Evolutionary conservation across 306 rosid species (phyloP).

Genomic region (Dryas alaskensis): DNA sequence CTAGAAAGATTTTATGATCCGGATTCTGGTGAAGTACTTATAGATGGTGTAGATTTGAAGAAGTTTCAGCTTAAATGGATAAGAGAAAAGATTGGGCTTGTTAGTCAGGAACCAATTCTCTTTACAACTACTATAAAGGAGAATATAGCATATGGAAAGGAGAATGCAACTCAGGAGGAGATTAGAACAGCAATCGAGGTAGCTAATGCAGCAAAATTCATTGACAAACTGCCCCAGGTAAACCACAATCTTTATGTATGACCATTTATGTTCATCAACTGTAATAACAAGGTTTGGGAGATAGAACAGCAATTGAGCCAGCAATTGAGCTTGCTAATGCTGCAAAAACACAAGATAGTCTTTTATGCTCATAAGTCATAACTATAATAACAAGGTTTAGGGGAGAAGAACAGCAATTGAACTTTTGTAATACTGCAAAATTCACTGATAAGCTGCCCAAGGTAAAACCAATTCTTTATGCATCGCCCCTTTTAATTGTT

Average conservation of each 20-base stretch:
- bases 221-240: conserved; percentile 69
- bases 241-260: not conserved
- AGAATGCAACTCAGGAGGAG: conserved; percentile 69
- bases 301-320: no score
- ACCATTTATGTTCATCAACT: not conserved
- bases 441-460: no score
- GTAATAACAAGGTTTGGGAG: no score
- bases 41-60: conserved; percentile 73
- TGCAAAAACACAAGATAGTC: no score
- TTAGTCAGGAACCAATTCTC: conserved; percentile 78
- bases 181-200: conserved; percentile 55
- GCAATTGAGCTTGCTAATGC: no score
- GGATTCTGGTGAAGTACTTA: conserved; percentile 67
- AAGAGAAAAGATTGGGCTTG: conserved; percentile 79
- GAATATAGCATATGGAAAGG: conserved; percentile 82
- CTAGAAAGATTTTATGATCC: conserved; percentile 91
- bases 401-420: no score
- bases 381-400: no score
- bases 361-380: no score
- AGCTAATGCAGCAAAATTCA: conserved; percentile 86
- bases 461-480: no score
- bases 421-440: no score
- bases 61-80: conserved; percentile 58
- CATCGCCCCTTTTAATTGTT: no score
- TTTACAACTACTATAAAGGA: conserved; percentile 64